Percentiles rank a stretch among this genome's conserved stretches.
These are phyloP conservation scores for Neonectria magnoliae DNA, from an alignment of 2,329 filamentous ascomycete genomes.

Conservation along the genomic window DNA sequence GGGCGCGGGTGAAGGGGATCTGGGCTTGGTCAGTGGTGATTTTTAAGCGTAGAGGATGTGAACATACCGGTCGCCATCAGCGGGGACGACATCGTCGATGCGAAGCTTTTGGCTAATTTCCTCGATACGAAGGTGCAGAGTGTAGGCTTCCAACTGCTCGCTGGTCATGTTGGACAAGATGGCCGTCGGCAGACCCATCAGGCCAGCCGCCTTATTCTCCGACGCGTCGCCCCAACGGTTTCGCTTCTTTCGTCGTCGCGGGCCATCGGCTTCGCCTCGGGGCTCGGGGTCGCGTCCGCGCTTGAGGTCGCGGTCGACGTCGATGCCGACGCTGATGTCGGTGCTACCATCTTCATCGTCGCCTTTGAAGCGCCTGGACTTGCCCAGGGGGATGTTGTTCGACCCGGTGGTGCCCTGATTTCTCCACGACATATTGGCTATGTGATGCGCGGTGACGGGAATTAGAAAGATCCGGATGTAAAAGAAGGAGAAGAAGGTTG, in stretches of 20 bases:
- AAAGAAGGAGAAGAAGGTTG: constrained; percentile 16
- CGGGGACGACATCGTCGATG: constrained; percentile 98
- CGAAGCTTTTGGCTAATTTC: constrained; percentile 99
- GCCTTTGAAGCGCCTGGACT: constrained; percentile 80
- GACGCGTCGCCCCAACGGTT: constrained; percentile 98
- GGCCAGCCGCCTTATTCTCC: constrained; percentile 97
- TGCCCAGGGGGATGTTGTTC: constrained; percentile 96
- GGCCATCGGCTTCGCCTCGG: constrained; percentile 76
- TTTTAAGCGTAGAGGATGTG: neutral
- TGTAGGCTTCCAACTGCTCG: constrained; percentile 97
- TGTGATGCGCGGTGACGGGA: neutral
- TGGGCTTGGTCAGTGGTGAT: constrained; percentile 50
- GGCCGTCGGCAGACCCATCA: constrained; percentile 96
- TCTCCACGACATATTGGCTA: constrained; percentile 70
- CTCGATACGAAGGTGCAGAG: constrained; percentile 94
- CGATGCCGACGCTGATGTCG: constrained; percentile 36
- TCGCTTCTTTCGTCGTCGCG: constrained; percentile 94
- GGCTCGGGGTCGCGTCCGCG: constrained; percentile 92
- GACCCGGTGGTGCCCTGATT: constrained; percentile 92
- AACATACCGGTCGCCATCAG: constrained; percentile 90
- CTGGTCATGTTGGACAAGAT: constrained; percentile 98
- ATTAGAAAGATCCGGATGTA: constrained; percentile 12
- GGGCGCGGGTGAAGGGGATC: constrained; percentile 93
- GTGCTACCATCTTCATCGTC: constrained; percentile 55
- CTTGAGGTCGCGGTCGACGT: constrained; percentile 68